phyloP scores from a whole-genome alignment of 441 rosid genomes.

The Adansonia madagascariensis region DNA sequence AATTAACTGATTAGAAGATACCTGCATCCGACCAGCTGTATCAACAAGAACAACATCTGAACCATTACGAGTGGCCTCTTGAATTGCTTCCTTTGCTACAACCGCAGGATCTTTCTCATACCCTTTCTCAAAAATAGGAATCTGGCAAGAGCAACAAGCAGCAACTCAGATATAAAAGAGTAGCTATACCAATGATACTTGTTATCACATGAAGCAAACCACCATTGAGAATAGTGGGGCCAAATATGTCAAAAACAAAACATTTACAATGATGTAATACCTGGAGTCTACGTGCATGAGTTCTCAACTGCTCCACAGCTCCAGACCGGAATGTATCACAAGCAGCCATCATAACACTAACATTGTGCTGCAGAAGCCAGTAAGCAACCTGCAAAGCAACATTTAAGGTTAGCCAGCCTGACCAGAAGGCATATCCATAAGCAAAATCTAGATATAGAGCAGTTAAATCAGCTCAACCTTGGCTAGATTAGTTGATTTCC shows the following conservation, averaged over 20 bases:
- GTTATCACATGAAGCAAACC: neutral
- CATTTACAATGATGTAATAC: conserved; percentile 41
- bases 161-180: neutral
- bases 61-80: conserved; percentile 81
- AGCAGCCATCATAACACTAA: conserved; percentile 98
- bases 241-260: neutral
- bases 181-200: neutral
- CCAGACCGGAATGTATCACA: conserved; percentile 98
- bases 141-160: conserved; percentile 42
- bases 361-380: conserved; percentile 94
- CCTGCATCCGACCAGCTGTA: conserved; percentile 99
- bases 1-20: conserved; percentile 25
- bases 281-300: conserved; percentile 97
- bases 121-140: conserved; percentile 96
- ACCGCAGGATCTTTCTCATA: conserved; percentile 98
- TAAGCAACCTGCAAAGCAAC: conserved; percentile 71
- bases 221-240: neutral
- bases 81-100: conserved; percentile 97
- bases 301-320: conserved; percentile 95
- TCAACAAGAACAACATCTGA: conserved; percentile 97
- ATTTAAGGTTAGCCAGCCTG: conserved; percentile 18
- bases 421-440: neutral
- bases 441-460: conserved; percentile 1
- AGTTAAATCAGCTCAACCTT: conserved; percentile 52
- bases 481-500: conserved; percentile 95